phyloP scores from a whole-genome alignment of 2,329 filamentous ascomycete species.

The Monilinia vaccinii-corymbosi region DNA sequence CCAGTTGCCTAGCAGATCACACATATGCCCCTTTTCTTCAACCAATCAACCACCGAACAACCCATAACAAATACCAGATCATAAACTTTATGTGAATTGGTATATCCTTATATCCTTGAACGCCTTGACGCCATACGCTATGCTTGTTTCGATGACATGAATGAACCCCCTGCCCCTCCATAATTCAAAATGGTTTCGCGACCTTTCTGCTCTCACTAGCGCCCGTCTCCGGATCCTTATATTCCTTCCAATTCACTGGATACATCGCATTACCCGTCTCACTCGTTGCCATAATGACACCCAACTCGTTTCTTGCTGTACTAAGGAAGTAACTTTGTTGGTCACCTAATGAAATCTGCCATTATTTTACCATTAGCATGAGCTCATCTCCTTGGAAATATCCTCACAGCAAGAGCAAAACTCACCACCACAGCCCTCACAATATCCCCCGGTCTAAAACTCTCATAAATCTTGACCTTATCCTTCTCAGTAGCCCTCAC shows the following conservation, averaged over 20 bases:
- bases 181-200: constrained; percentile 67
- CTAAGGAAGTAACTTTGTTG: constrained; percentile 93
- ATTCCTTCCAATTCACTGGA: constrained; percentile 92
- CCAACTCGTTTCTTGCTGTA: constrained; percentile 83
- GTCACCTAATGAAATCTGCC: constrained; percentile 77
- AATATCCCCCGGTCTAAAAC: constrained; percentile 87
- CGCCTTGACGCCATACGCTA: constrained; percentile 5
- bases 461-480: constrained; percentile 81
- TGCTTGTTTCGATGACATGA: background rate
- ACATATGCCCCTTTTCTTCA: background rate
- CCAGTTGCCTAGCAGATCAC: background rate
- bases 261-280: constrained; percentile 86
- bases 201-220: constrained; percentile 77
- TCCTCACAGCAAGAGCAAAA: background rate
- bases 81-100: constrained; percentile 1
- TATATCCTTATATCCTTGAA: constrained; percentile 1
- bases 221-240: constrained; percentile 74
- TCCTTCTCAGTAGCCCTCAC: constrained; percentile 94
- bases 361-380: background rate
- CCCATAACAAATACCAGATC: background rate
- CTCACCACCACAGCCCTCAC: constrained; percentile 72
- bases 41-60: background rate
- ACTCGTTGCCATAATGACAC: constrained; percentile 87
- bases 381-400: background rate
- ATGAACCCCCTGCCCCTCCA: background rate